These are phyloP conservation scores for Suillus plorans DNA, from an alignment of 768 basidiomycete species.

Conservation along the genomic window DNA sequence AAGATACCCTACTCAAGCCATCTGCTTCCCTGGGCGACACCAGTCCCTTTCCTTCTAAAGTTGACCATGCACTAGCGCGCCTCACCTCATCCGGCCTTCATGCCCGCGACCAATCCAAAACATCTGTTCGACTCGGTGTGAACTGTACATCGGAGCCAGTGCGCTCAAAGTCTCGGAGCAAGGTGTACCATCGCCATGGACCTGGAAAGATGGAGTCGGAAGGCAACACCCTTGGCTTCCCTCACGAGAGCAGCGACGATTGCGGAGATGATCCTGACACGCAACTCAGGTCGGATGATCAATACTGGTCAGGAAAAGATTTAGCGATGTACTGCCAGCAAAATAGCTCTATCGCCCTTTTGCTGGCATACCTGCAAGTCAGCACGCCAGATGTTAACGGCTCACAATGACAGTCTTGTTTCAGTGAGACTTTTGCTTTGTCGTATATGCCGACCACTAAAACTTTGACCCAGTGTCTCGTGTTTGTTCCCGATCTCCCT, in stretches of 20 bases:
- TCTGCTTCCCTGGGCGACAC: slow-evolving; percentile 19
- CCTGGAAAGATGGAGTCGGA: slow-evolving; percentile 66
- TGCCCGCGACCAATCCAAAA: slow-evolving; percentile 10
- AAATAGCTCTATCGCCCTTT: slow-evolving; percentile 80
- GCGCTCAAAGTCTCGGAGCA: slow-evolving; percentile 72
- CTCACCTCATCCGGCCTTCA: slow-evolving; percentile 15
- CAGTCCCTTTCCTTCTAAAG: slow-evolving; percentile 25
- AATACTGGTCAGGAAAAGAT: slow-evolving; percentile 78
- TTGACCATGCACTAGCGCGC: slow-evolving; percentile 37
- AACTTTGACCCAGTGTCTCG: slow-evolving; percentile 15
- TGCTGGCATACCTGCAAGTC: slow-evolving; percentile 65
- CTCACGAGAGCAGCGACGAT: slow-evolving; percentile 30
- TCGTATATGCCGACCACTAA: not conserved
- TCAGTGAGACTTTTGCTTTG: slow-evolving; percentile 21
- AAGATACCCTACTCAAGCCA: slow-evolving; percentile 72
- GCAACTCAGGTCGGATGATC: slow-evolving; percentile 42
- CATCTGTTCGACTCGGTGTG: not conserved
- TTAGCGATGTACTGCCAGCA: slow-evolving; percentile 83
- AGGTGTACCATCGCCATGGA: slow-evolving; percentile 62
- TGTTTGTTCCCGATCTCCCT: slow-evolving; percentile 30
- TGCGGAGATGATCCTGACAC: slow-evolving; percentile 31
- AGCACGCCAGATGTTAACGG: slow-evolving; percentile 40
- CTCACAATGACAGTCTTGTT: slow-evolving; percentile 19
- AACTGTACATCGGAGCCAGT: slow-evolving; percentile 39
- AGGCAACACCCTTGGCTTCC: slow-evolving; percentile 26